Percentiles rank a stretch among this genome's conserved stretches.
Conservation (phyloP, 805 yeast genomes). For the Sungouiella blattae region DNA sequence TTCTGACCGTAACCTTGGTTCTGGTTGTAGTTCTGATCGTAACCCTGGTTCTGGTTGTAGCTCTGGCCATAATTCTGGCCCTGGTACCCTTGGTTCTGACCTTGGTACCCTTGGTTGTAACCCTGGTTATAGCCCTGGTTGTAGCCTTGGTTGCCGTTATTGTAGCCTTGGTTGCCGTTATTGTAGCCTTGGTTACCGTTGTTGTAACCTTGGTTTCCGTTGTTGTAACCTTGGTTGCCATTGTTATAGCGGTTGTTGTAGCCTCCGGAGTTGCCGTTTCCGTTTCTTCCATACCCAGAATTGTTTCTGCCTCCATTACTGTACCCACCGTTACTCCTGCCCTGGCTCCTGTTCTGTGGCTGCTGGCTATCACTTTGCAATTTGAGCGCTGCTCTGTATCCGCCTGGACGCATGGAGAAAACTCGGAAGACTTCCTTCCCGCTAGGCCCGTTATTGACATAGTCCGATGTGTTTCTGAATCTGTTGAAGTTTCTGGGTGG, state of each 20-base stretch:
- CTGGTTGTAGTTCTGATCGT: neutral
- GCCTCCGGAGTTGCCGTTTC: constrained; percentile 6
- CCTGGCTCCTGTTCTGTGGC: constrained; percentile 10
- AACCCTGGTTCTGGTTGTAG: neutral
- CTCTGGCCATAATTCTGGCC: neutral
- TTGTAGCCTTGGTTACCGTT: constrained; percentile 2
- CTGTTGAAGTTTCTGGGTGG: constrained; percentile 8
- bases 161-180: constrained; percentile 7
- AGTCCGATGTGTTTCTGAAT: constrained; percentile 20
- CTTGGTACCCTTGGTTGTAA: constrained; percentile 4
- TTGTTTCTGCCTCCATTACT: constrained; percentile 14
- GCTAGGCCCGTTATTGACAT: constrained; percentile 39
- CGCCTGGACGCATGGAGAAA: constrained; percentile 37
- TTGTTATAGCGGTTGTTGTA: constrained; percentile 4
- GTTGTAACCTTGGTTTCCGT: constrained; percentile 11
- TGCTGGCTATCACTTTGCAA: no score
- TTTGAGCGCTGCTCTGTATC: constrained; percentile 28
- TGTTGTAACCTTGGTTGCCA: constrained; percentile 3
- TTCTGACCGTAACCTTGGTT: neutral
- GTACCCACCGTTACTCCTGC: constrained; percentile 13
- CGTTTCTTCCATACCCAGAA: constrained; percentile 2
- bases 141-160: constrained; percentile 4
- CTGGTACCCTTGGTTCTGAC: constrained; percentile 3
- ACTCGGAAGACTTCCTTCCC: constrained; percentile 29
- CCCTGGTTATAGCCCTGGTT: constrained; percentile 7